Percentiles rank a stretch among this genome's conserved stretches.
These are phyloP conservation scores for Aspergillus brasiliensis DNA, from an alignment of 2,329 filamentous ascomycete species.

Conservation along the genomic window DNA sequence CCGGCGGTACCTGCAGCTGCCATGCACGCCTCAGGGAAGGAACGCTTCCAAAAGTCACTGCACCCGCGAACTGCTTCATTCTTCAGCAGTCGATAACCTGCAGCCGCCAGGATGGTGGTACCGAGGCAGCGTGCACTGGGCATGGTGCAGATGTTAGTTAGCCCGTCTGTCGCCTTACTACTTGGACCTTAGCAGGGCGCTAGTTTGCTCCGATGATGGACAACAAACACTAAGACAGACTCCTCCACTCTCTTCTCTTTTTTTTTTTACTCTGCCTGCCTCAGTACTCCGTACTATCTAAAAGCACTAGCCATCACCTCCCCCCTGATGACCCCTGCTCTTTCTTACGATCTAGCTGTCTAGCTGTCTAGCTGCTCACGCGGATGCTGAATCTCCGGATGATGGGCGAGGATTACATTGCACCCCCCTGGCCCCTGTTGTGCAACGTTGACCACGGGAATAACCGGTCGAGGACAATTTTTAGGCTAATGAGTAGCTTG, in stretches of 20 bases:
- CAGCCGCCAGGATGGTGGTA: not conserved
- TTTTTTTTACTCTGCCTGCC: not conserved
- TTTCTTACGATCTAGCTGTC: not conserved
- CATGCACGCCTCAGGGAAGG: slow-evolving; percentile 14
- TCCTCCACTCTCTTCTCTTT: not conserved
- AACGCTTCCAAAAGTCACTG: not conserved
- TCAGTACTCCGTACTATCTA: too few species aligned
- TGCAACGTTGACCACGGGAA: slow-evolving; percentile 4
- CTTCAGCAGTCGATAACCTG: slow-evolving; percentile 1
- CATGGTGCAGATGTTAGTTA: not conserved
- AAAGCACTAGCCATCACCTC: not conserved
- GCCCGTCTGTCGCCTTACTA: not conserved
- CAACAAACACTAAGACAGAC: not conserved
- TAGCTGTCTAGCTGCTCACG: not conserved
- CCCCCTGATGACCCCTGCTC: not conserved
- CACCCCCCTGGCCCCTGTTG: not conserved
- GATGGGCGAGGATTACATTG: not conserved
- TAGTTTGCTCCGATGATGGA: not conserved
- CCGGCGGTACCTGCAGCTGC: slow-evolving; percentile 24
- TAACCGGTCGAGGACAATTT: slow-evolving; percentile 2
- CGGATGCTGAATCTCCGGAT: slow-evolving; percentile 1
- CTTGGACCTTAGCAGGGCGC: not conserved
- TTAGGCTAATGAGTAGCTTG: not conserved
- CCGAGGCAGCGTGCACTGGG: not conserved
- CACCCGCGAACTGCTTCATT: not conserved